phyloP scores from a whole-genome alignment of 2,329 filamentous ascomycete genomes.

The Graphiopsis chlorocephala region DNA sequence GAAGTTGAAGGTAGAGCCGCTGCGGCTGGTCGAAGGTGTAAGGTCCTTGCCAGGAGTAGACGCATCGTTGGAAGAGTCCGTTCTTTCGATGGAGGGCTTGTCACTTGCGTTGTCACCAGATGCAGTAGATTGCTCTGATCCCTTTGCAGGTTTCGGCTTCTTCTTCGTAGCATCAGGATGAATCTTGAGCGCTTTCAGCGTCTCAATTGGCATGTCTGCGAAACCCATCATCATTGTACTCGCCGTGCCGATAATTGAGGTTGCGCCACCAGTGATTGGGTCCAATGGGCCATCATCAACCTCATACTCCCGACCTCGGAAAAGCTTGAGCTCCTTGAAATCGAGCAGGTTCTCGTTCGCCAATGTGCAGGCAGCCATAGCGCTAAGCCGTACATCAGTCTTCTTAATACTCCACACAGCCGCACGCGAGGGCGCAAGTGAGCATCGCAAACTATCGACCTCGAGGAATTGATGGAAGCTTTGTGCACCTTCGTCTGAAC shows the following conservation, averaged over 20 bases:
- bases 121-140: not conserved
- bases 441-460: constrained; percentile 65
- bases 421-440: constrained; percentile 62
- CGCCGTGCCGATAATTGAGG: constrained; percentile 78
- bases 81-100: not conserved
- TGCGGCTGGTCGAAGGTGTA: constrained; percentile 22
- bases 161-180: constrained; percentile 35
- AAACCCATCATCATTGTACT: constrained; percentile 78
- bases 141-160: constrained; percentile 26
- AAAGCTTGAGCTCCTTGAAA: constrained; percentile 72
- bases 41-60: constrained; percentile 15
- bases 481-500: constrained; percentile 41
- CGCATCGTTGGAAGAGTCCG: not conserved
- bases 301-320: constrained; percentile 63
- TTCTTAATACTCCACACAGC: constrained; percentile 74
- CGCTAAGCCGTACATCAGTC: constrained; percentile 65
- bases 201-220: constrained; percentile 64
- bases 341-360: constrained; percentile 63
- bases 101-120: not conserved
- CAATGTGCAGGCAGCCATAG: constrained; percentile 68
- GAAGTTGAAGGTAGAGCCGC: constrained; percentile 30
- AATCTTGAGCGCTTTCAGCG: constrained; percentile 49
- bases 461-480: constrained; percentile 55
- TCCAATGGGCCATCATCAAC: constrained; percentile 77
- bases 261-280: constrained; percentile 72